Evolutionary conservation across 495 filamentous ascomycete genomes (phyloP).

Genomic region (Glarea lozoyensis): DNA sequence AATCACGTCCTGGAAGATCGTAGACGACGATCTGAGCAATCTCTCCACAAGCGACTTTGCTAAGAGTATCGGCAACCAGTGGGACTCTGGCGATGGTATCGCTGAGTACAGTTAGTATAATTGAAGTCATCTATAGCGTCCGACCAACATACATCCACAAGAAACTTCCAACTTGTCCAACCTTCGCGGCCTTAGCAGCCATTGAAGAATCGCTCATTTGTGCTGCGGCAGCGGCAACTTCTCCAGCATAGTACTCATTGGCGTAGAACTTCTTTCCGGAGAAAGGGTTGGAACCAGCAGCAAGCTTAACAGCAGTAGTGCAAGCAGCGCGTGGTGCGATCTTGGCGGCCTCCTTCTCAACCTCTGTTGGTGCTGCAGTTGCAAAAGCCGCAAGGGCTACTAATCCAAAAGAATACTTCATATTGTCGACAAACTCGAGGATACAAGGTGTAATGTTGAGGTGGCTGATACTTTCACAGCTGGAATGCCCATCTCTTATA

Average conservation of each 20-base stretch:
- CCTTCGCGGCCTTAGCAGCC: conserved; percentile 26
- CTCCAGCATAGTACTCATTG: conserved; percentile 46
- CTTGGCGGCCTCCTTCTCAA: conserved; percentile 1
- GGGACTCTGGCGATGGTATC: conserved; percentile 37
- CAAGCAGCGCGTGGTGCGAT: conserved; percentile 27
- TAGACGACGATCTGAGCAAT: conserved; percentile 50
- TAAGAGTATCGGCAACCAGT: conserved; percentile 33
- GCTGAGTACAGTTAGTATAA: conserved; percentile 10
- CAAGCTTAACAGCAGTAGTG: conserved; percentile 39
- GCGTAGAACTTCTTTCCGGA: conserved; percentile 42
- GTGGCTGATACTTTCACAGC: conserved; percentile 1
- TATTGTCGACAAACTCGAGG: conserved; percentile 3
- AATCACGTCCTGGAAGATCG: conserved; percentile 70
- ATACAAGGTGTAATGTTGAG: conserved; percentile 3
- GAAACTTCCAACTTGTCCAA: conserved; percentile 47
- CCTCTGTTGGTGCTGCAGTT: conserved; percentile 8
- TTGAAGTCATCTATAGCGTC: not conserved
- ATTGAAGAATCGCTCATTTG: conserved; percentile 17
- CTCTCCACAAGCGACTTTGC: conserved; percentile 25
- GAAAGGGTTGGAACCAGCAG: conserved; percentile 45
- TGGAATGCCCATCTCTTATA: conserved; percentile 3
- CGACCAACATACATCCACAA: conserved; percentile 45
- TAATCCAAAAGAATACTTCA: conserved; percentile 11
- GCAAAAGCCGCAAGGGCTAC: conserved; percentile 11
- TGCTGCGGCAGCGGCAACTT: conserved; percentile 39